Percentiles rank a stretch among this genome's conserved stretches.
Evolutionary conservation across 2,329 filamentous ascomycete genomes (phyloP).

Genomic region (Pseudovirgaria hyperparasitica): DNA sequence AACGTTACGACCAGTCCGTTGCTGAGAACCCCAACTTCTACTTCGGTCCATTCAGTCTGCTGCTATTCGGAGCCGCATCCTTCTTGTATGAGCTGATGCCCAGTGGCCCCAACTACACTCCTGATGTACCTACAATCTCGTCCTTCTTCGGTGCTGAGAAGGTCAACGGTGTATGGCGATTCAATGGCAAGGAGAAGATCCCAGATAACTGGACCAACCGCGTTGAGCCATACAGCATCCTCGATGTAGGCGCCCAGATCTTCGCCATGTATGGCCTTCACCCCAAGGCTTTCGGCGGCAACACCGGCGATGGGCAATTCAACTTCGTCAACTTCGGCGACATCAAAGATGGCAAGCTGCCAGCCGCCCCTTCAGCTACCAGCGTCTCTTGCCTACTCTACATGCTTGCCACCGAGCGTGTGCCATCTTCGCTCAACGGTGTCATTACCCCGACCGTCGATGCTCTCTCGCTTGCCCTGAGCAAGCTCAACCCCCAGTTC

Average conservation of each 20-base stretch:
- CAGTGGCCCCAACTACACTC: slow-evolving; percentile 10
- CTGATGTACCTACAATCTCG: slow-evolving; percentile 6
- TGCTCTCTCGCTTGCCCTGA: slow-evolving; percentile 1
- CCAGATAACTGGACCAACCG: slow-evolving; percentile 29
- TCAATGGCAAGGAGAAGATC: slow-evolving; percentile 25
- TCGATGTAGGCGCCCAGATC: slow-evolving; percentile 26
- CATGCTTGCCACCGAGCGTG: slow-evolving; percentile 1
- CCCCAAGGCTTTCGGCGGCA: slow-evolving; percentile 33
- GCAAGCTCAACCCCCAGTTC: slow-evolving; percentile 1
- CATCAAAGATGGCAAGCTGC: background rate
- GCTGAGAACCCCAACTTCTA: slow-evolving; percentile 29
- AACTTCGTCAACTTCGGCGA: slow-evolving; percentile 1
- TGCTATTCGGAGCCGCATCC: slow-evolving; percentile 29
- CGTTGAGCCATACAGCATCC: slow-evolving; percentile 19
- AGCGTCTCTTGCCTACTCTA: slow-evolving; percentile 3
- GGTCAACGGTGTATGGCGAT: slow-evolving; percentile 24
- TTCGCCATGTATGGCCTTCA: slow-evolving; percentile 27
- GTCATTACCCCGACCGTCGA: slow-evolving; percentile 2
- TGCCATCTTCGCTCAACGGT: slow-evolving; percentile 2
- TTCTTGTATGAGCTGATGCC: slow-evolving; percentile 34
- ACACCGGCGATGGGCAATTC: no score
- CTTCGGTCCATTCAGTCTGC: slow-evolving; percentile 27
- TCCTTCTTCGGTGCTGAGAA: slow-evolving; percentile 29
- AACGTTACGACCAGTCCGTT: slow-evolving; percentile 27
- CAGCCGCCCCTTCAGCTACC: background rate